A percentile compares a stretch with the other conserved stretches of the same genome.
Evolutionary conservation across 305 asterid genomes (phyloP).

Genomic region (Fraxinus latifolia): DNA sequence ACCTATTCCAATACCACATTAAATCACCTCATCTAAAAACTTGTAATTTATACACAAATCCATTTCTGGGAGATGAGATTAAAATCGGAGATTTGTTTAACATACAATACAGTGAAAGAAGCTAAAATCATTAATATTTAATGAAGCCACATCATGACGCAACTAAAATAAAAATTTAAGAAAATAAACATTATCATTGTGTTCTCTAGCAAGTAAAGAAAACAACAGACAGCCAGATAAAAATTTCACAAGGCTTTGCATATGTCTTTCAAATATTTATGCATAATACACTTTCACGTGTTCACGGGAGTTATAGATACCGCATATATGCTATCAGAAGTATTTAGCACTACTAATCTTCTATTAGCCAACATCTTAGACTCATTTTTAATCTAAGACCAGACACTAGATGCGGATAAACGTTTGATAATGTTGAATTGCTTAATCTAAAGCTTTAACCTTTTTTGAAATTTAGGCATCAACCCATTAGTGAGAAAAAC

Average conservation of each 20-base stretch:
- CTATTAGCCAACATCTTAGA: not conserved
- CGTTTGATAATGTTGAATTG: not conserved
- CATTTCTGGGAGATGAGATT: not conserved
- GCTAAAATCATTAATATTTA: not conserved
- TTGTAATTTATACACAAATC: not conserved
- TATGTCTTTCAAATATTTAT: not conserved
- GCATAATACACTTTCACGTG: not conserved
- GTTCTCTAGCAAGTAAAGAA: constrained; percentile 11
- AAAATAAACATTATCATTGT: not conserved
- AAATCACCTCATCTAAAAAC: not conserved
- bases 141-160: not conserved
- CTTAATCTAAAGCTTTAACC: no score
- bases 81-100: not conserved
- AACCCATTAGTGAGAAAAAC: not conserved
- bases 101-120: not conserved
- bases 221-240: not conserved
- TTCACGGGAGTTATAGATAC: not conserved
- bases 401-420: not conserved
- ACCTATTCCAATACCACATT: not conserved
- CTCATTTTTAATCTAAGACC: not conserved
- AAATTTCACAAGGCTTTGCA: not conserved
- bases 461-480: not conserved
- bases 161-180: not conserved
- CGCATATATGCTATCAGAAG: not conserved
- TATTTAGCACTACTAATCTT: not conserved